These are phyloP conservation scores for Brassica carinata DNA, from an alignment of 345 rosid species.

Conservation along the genomic window DNA sequence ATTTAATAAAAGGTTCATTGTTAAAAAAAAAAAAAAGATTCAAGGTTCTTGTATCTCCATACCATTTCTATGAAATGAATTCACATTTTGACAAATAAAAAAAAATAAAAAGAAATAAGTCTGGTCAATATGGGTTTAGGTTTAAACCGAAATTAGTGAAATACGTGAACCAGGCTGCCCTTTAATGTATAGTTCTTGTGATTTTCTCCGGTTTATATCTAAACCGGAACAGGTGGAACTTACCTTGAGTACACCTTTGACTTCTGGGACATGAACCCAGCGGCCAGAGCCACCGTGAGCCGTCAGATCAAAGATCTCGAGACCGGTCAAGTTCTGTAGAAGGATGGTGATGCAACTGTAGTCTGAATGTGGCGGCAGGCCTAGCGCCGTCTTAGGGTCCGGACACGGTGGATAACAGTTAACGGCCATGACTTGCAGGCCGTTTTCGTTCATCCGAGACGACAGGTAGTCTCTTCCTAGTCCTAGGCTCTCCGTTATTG, in stretches of 20 bases:
- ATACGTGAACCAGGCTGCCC: background rate
- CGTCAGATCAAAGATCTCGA: constrained; percentile 47
- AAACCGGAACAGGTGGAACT: background rate
- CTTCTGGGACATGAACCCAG: constrained; percentile 54
- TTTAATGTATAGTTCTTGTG: background rate
- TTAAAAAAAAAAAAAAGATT: too few species aligned
- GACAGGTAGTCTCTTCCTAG: constrained; percentile 48
- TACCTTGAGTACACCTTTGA: constrained; percentile 55
- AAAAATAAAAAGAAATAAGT: background rate
- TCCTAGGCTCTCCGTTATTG: constrained; percentile 57
- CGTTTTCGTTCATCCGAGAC: constrained; percentile 46
- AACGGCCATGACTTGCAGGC: constrained; percentile 61
- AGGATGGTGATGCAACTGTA: constrained; percentile 61
- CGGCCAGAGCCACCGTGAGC: constrained; percentile 35
- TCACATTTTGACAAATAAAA: too few species aligned
- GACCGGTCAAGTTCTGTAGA: constrained; percentile 58
- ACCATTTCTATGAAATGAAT: too few species aligned
- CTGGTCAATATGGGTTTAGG: background rate
- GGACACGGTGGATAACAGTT: constrained; percentile 74
- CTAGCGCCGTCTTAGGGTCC: constrained; percentile 45
- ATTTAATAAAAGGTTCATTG: too few species aligned
- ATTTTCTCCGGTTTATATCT: background rate
- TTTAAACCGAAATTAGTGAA: background rate
- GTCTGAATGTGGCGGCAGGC: constrained; percentile 71
- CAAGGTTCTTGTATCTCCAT: too few species aligned